Percentiles rank a stretch among this genome's conserved stretches.
These are phyloP conservation scores for Otatea glauca DNA, from an alignment of 176 grass and related monocot genomes.

Conservation along the genomic window DNA sequence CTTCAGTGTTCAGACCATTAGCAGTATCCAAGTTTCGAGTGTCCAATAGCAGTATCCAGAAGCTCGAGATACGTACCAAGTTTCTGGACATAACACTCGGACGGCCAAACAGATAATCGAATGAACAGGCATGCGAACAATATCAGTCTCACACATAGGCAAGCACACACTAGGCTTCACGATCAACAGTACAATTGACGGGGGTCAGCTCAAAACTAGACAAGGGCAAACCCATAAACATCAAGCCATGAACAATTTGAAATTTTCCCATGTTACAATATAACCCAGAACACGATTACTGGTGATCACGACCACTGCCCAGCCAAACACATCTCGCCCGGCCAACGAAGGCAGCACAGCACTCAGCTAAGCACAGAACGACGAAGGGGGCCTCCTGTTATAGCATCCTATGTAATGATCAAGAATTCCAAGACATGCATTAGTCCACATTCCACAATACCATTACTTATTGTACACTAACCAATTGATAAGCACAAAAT, in stretches of 20 bases:
- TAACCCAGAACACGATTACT: conserved; percentile 26
- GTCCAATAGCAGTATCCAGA: background rate
- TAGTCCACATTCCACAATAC: background rate
- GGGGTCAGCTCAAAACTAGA: conserved; percentile 28
- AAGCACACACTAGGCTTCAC: background rate
- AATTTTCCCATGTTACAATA: conserved; percentile 16
- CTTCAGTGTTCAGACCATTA: too few relatives aligned
- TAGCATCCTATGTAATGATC: conserved; percentile 24
- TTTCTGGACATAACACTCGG: background rate
- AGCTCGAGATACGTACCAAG: background rate
- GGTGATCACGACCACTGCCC: background rate
- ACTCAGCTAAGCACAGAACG: background rate
- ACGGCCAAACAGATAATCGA: background rate
- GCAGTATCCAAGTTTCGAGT: background rate
- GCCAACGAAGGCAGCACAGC: background rate
- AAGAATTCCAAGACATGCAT: background rate
- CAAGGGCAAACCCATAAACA: background rate
- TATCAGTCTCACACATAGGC: background rate
- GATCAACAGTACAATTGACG: conserved; percentile 10
- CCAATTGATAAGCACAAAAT: background rate
- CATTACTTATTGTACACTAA: background rate
- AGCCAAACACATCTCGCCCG: conserved; percentile 13
- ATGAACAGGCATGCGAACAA: background rate
- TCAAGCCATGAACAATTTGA: conserved; percentile 13
- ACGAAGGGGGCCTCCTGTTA: background rate